A percentile compares a stretch with the other conserved stretches of the same genome.
Evolutionary conservation across 352 stramenopile genomes (phyloP).

Genomic region (Sclerospora graminicola): DNA sequence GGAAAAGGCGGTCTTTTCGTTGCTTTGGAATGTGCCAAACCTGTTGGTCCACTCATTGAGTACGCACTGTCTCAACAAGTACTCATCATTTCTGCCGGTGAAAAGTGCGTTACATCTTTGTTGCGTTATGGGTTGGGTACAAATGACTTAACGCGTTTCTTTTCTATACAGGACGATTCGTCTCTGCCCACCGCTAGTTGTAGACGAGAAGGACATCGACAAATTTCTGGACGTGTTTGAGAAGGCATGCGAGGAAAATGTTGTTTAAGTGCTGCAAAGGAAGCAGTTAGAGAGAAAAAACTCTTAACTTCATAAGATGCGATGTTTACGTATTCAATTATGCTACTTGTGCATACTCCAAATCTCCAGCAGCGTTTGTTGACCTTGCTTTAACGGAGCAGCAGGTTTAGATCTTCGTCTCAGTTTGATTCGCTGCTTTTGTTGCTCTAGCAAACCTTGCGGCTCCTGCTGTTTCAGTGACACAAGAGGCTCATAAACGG

Average conservation of each 20-base stretch:
- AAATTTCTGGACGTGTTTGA: constrained; percentile 58
- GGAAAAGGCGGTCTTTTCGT: constrained; percentile 70
- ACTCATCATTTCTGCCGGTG: constrained; percentile 72
- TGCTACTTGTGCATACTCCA: constrained; percentile 13
- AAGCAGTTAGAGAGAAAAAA: constrained; percentile 1
- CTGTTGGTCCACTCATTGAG: constrained; percentile 48
- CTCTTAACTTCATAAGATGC: too few relatives aligned
- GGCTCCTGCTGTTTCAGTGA: constrained; percentile 8
- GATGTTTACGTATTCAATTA: constrained; percentile 5
- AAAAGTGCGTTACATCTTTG: constrained; percentile 42
- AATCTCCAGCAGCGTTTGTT: constrained; percentile 34
- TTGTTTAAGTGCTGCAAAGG: constrained; percentile 26
- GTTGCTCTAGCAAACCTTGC: not conserved
- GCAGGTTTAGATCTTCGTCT: constrained; percentile 4
- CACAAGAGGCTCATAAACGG: constrained; percentile 5
- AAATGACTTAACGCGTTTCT: constrained; percentile 5
- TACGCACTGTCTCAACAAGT: constrained; percentile 67
- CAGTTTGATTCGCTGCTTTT: constrained; percentile 11
- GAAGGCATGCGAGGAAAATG: constrained; percentile 42
- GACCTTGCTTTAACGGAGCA: constrained; percentile 10
- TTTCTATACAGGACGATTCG: constrained; percentile 45
- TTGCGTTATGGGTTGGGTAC: not conserved
- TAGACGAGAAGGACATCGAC: constrained; percentile 76
- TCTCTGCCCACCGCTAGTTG: constrained; percentile 72
- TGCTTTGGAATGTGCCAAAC: constrained; percentile 64